A percentile compares a stretch with the other conserved stretches of the same genome.
Evolutionary conservation across 345 rosid genomes (phyloP).

Genomic region (Erucastrum elatum): DNA sequence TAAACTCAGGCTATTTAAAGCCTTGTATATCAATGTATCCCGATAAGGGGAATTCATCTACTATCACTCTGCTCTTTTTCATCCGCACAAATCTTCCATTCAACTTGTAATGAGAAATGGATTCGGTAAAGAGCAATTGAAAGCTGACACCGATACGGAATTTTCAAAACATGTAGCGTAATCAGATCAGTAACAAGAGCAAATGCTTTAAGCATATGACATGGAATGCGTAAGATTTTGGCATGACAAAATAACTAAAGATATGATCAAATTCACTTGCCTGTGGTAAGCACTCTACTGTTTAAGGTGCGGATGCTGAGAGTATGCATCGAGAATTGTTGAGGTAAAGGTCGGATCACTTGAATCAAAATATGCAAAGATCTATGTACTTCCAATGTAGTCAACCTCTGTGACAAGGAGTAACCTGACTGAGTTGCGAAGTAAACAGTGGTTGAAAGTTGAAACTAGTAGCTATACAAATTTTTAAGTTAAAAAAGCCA

Average conservation of each 20-base stretch:
- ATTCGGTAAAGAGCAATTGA: not conserved
- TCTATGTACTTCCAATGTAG: not conserved
- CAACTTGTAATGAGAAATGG: slow-evolving; percentile 46
- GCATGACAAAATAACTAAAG: not conserved
- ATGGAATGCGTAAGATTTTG: not conserved
- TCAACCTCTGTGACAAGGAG: not conserved
- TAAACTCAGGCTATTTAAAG: no score
- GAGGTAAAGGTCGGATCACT: not conserved
- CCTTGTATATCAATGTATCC: no score
- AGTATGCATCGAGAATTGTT: not conserved
- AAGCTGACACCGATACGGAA: not conserved
- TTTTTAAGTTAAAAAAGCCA: not conserved
- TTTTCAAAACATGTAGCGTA: slow-evolving; percentile 1
- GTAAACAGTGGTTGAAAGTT: not conserved
- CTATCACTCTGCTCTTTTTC: not conserved
- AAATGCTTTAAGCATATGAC: not conserved
- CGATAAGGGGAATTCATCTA: no score
- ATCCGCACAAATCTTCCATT: not conserved
- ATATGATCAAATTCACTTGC: not conserved
- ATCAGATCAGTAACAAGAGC: slow-evolving; percentile 2
- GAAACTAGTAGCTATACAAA: not conserved
- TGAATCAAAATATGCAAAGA: not conserved
- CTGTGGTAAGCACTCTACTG: not conserved
- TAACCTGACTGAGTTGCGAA: not conserved
- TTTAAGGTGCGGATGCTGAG: not conserved